Percentiles rank a stretch among this genome's conserved stretches.
phyloP scores from a whole-genome alignment of 2,329 filamentous ascomycete genomes.

The Sporothrix curviconia region DNA sequence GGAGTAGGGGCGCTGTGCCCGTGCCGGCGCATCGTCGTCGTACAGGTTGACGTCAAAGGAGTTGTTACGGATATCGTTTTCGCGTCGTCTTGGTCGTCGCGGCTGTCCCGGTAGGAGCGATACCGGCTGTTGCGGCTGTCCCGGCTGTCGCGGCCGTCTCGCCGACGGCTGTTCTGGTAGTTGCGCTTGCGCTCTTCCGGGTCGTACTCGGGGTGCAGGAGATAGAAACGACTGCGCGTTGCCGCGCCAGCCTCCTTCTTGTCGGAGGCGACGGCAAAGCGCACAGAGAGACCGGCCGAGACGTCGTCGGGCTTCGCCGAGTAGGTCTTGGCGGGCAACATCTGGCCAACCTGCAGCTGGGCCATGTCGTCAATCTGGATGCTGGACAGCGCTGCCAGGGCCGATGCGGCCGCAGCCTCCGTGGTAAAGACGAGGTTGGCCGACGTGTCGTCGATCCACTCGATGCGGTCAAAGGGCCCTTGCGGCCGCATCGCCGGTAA shows the following conservation, averaged over 20 bases:
- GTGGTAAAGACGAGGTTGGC: constrained; percentile 75
- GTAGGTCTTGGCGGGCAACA: constrained; percentile 63
- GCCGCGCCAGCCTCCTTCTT: constrained; percentile 74
- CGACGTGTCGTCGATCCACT: constrained; percentile 93
- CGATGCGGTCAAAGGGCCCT: constrained; percentile 55
- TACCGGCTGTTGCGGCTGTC: constrained; percentile 24
- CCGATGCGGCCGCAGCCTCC: constrained; percentile 45
- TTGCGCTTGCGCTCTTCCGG: constrained; percentile 62
- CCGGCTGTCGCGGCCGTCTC: constrained; percentile 23
- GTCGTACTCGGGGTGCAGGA: constrained; percentile 84
- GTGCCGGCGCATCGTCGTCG: constrained; percentile 39
- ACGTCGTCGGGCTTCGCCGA: constrained; percentile 62
- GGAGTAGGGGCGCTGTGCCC: constrained; percentile 26
- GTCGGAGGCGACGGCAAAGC: constrained; percentile 68
- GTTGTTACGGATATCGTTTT: constrained; percentile 43
- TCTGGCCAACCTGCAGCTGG: constrained; percentile 53
- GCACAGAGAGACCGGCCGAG: constrained; percentile 62
- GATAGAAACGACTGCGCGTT: constrained; percentile 80
- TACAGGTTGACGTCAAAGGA: constrained; percentile 67
- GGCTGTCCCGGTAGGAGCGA: constrained; percentile 27
- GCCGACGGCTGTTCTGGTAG: constrained; percentile 41
- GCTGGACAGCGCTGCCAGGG: constrained; percentile 46
- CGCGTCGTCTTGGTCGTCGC: constrained; percentile 38
- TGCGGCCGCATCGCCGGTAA: constrained; percentile 42
- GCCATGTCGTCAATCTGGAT: constrained; percentile 41